These are phyloP conservation scores for Aureobasidium sp. DNA, from an alignment of 2,329 filamentous ascomycete genomes.

Conservation along the genomic window DNA sequence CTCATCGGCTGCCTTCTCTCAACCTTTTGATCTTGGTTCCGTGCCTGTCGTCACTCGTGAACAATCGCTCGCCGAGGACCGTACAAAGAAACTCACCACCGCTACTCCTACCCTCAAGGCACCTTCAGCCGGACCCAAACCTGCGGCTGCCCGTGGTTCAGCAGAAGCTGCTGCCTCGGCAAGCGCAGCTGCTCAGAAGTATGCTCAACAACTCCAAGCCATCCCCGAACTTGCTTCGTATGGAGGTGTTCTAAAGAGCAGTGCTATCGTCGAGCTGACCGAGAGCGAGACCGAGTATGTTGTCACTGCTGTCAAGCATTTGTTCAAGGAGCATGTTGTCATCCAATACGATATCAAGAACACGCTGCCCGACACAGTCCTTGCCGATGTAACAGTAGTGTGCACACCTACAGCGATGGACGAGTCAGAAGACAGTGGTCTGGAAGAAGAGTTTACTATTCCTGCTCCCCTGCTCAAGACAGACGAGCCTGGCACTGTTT, in stretches of 20 bases:
- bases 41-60: constrained; percentile 92
- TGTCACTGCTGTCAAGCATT: constrained; percentile 85
- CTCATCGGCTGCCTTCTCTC: constrained; percentile 74
- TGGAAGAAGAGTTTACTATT: constrained; percentile 86
- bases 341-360: constrained; percentile 98
- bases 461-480: constrained; percentile 73
- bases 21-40: constrained; percentile 81
- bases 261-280: constrained; percentile 75
- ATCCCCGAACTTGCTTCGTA: constrained; percentile 90
- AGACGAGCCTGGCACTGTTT: constrained; percentile 85
- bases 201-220: constrained; percentile 74
- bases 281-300: constrained; percentile 98
- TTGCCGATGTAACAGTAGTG: constrained; percentile 81
- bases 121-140: constrained; percentile 72
- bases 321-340: constrained; percentile 96
- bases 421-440: constrained; percentile 62
- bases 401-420: constrained; percentile 75
- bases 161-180: constrained; percentile 64
- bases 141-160: constrained; percentile 57
- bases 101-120: constrained; percentile 91
- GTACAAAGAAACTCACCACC: constrained; percentile 93
- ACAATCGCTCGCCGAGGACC: constrained; percentile 90
- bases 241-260: constrained; percentile 87
- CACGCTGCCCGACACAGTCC: constrained; percentile 80
- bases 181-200: constrained; percentile 75